Conservation (phyloP, 768 basidiomycete genomes). For the Lactarius sp. region DNA sequence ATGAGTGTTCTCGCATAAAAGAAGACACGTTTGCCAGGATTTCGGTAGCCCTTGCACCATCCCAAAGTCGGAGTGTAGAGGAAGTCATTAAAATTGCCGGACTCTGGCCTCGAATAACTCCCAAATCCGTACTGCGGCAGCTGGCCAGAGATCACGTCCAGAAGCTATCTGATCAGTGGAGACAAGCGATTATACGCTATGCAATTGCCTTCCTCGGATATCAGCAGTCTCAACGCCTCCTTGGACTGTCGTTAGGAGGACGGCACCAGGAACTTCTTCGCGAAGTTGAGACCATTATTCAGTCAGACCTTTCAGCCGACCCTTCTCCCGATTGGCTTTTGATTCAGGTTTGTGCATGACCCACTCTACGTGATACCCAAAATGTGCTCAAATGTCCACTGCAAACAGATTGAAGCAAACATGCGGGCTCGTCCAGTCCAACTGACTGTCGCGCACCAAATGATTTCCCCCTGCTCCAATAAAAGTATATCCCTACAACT, state of each 20-base stretch:
- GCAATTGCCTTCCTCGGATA: background rate
- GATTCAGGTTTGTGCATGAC: background rate
- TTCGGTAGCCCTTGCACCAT: no score
- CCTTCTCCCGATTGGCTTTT: background rate
- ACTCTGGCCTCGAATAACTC: conserved; percentile 11
- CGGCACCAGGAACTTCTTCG: background rate
- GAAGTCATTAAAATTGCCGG: no score
- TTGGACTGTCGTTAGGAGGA: background rate
- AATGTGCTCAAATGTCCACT: background rate
- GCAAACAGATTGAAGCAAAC: background rate
- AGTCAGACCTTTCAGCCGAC: background rate
- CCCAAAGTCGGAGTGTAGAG: background rate
- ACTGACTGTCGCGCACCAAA: background rate
- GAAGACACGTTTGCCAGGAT: no score
- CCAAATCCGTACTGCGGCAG: no score
- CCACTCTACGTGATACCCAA: background rate
- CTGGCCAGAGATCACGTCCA: no score
- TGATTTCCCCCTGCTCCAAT: background rate
- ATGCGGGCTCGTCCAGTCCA: background rate
- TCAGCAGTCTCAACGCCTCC: background rate
- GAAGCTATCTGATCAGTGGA: background rate
- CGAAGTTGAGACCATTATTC: background rate
- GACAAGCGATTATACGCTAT: background rate
- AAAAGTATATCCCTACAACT: background rate
- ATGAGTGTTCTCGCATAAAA: no score